Conservation (phyloP, 176 grass and related monocot genomes). For the Otatea glauca region DNA sequence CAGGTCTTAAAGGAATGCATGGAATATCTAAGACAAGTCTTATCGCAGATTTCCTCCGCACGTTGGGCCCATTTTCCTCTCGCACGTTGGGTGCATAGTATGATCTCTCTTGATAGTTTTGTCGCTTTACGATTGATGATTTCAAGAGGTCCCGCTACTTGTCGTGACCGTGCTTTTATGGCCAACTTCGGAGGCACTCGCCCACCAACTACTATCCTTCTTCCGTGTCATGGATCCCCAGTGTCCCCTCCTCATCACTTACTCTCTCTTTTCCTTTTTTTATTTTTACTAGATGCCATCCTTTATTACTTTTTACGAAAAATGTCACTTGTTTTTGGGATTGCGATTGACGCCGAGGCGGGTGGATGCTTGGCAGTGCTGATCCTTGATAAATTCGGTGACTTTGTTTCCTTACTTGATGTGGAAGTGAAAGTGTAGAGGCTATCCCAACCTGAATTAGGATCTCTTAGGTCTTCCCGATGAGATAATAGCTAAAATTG, state of each 20-base stretch:
- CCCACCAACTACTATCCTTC: slow-evolving; percentile 51
- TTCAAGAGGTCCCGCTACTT: slow-evolving; percentile 55
- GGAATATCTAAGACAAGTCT: background rate
- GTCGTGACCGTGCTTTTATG: slow-evolving; percentile 33
- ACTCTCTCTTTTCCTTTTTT: background rate
- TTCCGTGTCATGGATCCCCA: slow-evolving; percentile 83
- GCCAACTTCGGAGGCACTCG: slow-evolving; percentile 42
- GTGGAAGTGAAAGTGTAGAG: background rate
- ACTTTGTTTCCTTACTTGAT: slow-evolving; percentile 2
- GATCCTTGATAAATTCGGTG: background rate
- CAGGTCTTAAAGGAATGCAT: background rate
- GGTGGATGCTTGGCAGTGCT: background rate
- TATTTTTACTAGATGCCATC: background rate
- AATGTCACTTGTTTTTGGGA: background rate
- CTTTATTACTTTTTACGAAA: background rate
- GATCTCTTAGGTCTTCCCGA: background rate
- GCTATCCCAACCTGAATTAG: background rate
- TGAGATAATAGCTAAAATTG: background rate
- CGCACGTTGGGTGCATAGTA: background rate
- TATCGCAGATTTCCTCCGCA: too few species aligned
- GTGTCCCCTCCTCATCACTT: slow-evolving; percentile 6
- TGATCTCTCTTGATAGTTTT: background rate
- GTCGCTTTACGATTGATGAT: too few species aligned
- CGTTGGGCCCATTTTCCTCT: slow-evolving; percentile 32
- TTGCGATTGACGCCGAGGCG: background rate